Base-by-base conservation (phyloP, 768 basidiomycete species). In the Myochromella boudieri region DNA sequence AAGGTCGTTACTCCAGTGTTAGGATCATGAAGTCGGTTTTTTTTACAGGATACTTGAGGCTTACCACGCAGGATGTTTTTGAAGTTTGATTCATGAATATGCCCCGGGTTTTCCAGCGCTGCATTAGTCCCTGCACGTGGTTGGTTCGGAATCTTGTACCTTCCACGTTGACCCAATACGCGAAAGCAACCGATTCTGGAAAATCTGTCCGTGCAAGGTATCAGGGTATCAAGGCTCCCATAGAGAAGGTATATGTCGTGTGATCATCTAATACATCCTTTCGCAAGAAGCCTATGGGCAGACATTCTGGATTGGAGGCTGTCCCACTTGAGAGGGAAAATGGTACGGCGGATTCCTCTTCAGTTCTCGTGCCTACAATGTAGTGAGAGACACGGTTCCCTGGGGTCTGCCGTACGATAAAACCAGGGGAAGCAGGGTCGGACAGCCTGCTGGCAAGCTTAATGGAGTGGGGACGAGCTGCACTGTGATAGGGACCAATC, bases 161-260 rank as follows among this genome's bases (percentile, higher is more conserved):
- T 8, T 63, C 66, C 44, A 62, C 61, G 29, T 68, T 68, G 15
- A 68, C 65, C 66, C 67, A 68, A 24, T 55, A 48, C 11, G 67
- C 61, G 50, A 68, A 68, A 11, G 64, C 59, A 15, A 62, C 56
- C 4, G 62, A 53, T 40, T 38, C 37, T n/a, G 53, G 53, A 24
- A 59, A 46, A 34, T 42, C 49, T 39, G 34, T 31, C n/a, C 39
- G 20, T 51, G 26, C 18, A 21, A 37, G 55, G 45, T 66, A 66
- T 7, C 48, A 14, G 64, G 55, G 44, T 60, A 59, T 60, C 64
- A 66, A 20, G 62, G 64, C 14, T 60, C 61, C 7, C 59, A 57
- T 11, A 55, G 57, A 55, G 12, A 61, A 53, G 22, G 58, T 53
- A 41, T 63, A 61, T 21, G 57, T 60, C 38, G 60, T 57, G 48